Percentiles rank a stretch among this genome's conserved stretches.
phyloP scores from a whole-genome alignment of 352 stramenopile genomes.

The Phytophthora hybrid region DNA sequence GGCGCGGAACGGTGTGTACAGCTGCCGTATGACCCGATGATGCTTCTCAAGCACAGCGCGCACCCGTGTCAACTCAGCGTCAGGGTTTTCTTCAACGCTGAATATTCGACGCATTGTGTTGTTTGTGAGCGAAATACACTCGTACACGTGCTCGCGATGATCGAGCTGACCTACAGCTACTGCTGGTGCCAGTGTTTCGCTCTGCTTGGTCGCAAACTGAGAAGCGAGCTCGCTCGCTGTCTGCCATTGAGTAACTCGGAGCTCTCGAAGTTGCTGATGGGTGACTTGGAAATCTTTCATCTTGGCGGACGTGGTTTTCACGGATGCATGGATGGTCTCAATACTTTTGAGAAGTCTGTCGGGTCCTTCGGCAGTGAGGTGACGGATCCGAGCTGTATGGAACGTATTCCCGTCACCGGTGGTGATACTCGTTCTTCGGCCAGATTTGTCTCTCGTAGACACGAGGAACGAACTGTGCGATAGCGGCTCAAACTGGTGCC shows the following conservation, averaged over 20 bases:
- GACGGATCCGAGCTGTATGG: conserved; percentile 48
- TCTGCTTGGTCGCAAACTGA: conserved; percentile 38
- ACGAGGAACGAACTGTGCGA: conserved; percentile 48
- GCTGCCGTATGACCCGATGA: conserved; percentile 56
- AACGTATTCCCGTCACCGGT: conserved; percentile 49
- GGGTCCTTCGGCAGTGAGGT: conserved; percentile 40
- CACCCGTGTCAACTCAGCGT: conserved; percentile 56
- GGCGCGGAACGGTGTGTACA: conserved; percentile 61
- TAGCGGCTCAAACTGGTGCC: conserved; percentile 54
- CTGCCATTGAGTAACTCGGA: conserved; percentile 62
- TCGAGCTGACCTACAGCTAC: conserved; percentile 29
- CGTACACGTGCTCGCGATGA: conserved; percentile 57
- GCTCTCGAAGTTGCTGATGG: conserved; percentile 41
- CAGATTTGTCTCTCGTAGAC: conserved; percentile 29
- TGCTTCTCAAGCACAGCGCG: conserved; percentile 58
- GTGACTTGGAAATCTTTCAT: conserved; percentile 45
- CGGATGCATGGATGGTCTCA: conserved; percentile 40
- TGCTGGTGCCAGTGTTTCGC: neutral
- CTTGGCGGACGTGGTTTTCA: conserved; percentile 41
- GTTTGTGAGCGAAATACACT: conserved; percentile 71
- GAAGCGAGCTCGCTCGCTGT: conserved; percentile 55
- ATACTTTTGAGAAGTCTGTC: conserved; percentile 47
- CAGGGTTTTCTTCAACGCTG: conserved; percentile 61
- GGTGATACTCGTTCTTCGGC: conserved; percentile 21
- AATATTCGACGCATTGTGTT: conserved; percentile 63